Evolutionary conservation across 169 alveolate genomes (phyloP), one percentile per base, ranked within the genome.

Genomic region (Plasmodium gallinaceum): DNA sequence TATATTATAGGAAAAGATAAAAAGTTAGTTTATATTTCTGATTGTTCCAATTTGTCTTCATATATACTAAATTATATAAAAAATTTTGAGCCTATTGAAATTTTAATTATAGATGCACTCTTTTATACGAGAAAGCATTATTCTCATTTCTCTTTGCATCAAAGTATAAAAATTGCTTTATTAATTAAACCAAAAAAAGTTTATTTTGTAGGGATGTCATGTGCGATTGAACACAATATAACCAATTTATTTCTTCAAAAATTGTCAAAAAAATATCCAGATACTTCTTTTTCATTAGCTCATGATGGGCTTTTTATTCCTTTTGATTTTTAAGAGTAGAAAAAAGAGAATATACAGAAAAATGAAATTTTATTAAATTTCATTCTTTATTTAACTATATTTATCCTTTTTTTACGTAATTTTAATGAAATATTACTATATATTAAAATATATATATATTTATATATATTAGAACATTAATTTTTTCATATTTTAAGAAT

Each of bases 241-340:
- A 54, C 62, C 3, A 54, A 54, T 60, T 54, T 80, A 69, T 80
- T 52, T 57, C 45, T 80, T 12, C 26, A 80, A 26, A 80, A 80
- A n/a, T 80, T 80, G 45, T 65, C 83, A 16, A 68, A 54, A 20
- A 65, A 80, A 66, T 80, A 51, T 32, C 73, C 83, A 45, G 72
- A 68, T 7, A 80, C 68, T 51, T 66, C 83, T 14, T 80, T 80
- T 5, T 51, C 90, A 58, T 18, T 80, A 43, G 90, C 90, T 2
- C 90, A 80, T 43, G 90, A 80, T 18, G 90, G 90, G 0, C 54
- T 80, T 45, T 80, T 80, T 37, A 51, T 66, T 9, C 85, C 90
- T 6, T 66, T 66, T 60, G 16, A 80, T 62, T 66, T 80, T 80
- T 80, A 80, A 18, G n/a, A 72, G 2, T 7, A 1, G 24, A 7